Evolutionary conservation across 2,329 filamentous ascomycete genomes (phyloP).

Genomic region (Xylaria sp.): DNA sequence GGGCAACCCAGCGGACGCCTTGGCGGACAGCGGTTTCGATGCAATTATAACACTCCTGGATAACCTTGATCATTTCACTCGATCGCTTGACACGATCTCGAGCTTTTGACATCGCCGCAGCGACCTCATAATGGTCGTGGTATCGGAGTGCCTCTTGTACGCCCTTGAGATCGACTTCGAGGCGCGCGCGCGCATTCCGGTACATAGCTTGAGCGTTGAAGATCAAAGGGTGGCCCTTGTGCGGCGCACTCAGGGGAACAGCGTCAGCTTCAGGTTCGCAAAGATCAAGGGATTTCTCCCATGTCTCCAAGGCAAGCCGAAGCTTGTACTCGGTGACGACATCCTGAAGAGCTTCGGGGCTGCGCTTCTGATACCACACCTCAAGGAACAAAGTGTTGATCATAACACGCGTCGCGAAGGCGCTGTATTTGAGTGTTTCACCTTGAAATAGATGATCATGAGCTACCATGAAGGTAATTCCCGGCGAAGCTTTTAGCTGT

Average conservation of each 20-base stretch:
- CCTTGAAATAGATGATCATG: conserved; percentile 97
- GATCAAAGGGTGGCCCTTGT: conserved; percentile 94
- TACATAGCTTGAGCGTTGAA: conserved; percentile 99
- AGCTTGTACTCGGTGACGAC: conserved; percentile 99
- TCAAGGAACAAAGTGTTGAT: conserved; percentile 98
- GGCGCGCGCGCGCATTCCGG: conserved; percentile 88
- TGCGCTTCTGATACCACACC: conserved; percentile 99
- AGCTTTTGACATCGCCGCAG: conserved; percentile 93
- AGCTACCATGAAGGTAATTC: conserved; percentile 90
- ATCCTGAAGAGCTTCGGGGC: conserved; percentile 95
- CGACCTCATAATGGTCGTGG: conserved; percentile 96
- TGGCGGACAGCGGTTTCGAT: conserved; percentile 95
- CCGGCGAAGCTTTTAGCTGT: conserved; percentile 74
- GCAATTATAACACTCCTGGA: conserved; percentile 97
- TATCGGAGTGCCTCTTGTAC: conserved; percentile 97
- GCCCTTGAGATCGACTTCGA: conserved; percentile 94
- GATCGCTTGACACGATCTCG: conserved; percentile 95
- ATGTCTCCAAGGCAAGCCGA: conserved; percentile 94
- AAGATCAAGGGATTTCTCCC: conserved; percentile 94
- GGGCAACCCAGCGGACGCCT: conserved; percentile 97
- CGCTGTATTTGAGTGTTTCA: conserved; percentile 89
- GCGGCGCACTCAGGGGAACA: conserved; percentile 90
- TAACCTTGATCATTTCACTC: conserved; percentile 97
- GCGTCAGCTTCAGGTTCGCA: conserved; percentile 91
- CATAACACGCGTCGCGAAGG: conserved; percentile 96